phyloP scores from a whole-genome alignment of 495 filamentous ascomycete species.

The Tirmania nivea region DNA sequence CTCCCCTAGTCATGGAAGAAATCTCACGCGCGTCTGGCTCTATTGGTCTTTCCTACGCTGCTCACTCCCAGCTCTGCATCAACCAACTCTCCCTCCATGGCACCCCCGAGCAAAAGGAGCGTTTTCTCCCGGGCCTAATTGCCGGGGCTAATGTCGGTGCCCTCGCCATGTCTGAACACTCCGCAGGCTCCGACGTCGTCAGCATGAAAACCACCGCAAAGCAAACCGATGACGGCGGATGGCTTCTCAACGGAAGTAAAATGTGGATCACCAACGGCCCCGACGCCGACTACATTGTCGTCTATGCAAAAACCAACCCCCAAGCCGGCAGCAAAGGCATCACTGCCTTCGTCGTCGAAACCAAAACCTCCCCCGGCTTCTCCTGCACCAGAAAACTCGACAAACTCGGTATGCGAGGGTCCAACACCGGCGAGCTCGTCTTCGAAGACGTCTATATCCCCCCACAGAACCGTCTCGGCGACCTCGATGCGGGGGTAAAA shows the following conservation, averaged over 20 bases:
- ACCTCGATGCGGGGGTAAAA: constrained; percentile 57
- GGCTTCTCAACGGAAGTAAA: constrained; percentile 71
- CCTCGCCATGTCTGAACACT: constrained; percentile 86
- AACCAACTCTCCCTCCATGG: constrained; percentile 92
- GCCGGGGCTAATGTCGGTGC: constrained; percentile 68
- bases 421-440: constrained; percentile 84
- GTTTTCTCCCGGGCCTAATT: constrained; percentile 62
- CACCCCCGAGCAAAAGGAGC: constrained; percentile 49
- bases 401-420: constrained; percentile 95
- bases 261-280: constrained; percentile 99
- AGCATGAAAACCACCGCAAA: constrained; percentile 78
- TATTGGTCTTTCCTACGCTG: constrained; percentile 81
- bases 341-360: constrained; percentile 80
- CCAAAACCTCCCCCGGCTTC: constrained; percentile 44
- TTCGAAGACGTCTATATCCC: constrained; percentile 91
- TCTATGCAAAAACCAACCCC: constrained; percentile 88
- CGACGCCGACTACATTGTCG: constrained; percentile 69
- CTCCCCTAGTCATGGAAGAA: constrained; percentile 55
- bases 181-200: constrained; percentile 80
- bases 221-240: constrained; percentile 55
- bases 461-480: constrained; percentile 53
- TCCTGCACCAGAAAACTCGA: constrained; percentile 78
- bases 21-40: constrained; percentile 43
- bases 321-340: constrained; percentile 70
- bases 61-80: constrained; percentile 89